phyloP scores from a whole-genome alignment of 495 filamentous ascomycete species.

The Aspergillus sclerotiicarbonarius region DNA sequence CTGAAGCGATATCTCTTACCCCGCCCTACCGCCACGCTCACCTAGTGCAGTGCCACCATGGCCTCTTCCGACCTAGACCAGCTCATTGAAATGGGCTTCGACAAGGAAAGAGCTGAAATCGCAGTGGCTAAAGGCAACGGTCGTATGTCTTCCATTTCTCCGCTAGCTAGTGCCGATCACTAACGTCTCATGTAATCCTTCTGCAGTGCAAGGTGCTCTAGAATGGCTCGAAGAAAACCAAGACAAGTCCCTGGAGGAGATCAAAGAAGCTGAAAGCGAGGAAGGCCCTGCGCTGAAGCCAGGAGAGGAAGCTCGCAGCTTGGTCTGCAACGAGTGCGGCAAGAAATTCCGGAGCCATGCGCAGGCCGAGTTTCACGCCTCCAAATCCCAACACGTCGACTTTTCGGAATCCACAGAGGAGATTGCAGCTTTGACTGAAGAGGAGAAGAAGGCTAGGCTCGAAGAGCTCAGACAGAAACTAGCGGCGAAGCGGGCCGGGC shows the following conservation, averaged over 20 bases:
- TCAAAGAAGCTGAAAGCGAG: slow-evolving; percentile 47
- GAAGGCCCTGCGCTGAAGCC: slow-evolving; percentile 56
- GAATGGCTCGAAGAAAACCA: slow-evolving; percentile 93
- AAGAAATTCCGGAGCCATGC: slow-evolving; percentile 81
- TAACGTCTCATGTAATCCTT: not conserved
- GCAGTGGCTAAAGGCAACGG: slow-evolving; percentile 77
- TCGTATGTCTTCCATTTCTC: slow-evolving; percentile 49
- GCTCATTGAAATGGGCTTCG: slow-evolving; percentile 95
- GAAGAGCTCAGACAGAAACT: slow-evolving; percentile 70
- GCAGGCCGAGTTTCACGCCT: slow-evolving; percentile 86
- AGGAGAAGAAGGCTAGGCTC: slow-evolving; percentile 80
- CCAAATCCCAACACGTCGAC: slow-evolving; percentile 83
- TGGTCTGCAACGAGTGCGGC: slow-evolving; percentile 87
- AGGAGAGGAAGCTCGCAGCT: slow-evolving; percentile 60
- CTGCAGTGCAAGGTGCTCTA: slow-evolving; percentile 77
- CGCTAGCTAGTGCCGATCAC: not conserved
- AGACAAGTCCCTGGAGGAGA: slow-evolving; percentile 76
- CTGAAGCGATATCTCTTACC: not conserved
- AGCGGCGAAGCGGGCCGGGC: slow-evolving; percentile 67
- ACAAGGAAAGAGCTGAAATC: slow-evolving; percentile 71
- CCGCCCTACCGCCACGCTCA: slow-evolving; percentile 1
- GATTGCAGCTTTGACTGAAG: slow-evolving; percentile 84
- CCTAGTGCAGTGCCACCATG: slow-evolving; percentile 44
- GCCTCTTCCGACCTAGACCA: slow-evolving; percentile 70
- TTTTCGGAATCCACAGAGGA: slow-evolving; percentile 93